Base-by-base conservation (phyloP, 441 rosid genomes). In the Adansonia madagascariensis region DNA sequence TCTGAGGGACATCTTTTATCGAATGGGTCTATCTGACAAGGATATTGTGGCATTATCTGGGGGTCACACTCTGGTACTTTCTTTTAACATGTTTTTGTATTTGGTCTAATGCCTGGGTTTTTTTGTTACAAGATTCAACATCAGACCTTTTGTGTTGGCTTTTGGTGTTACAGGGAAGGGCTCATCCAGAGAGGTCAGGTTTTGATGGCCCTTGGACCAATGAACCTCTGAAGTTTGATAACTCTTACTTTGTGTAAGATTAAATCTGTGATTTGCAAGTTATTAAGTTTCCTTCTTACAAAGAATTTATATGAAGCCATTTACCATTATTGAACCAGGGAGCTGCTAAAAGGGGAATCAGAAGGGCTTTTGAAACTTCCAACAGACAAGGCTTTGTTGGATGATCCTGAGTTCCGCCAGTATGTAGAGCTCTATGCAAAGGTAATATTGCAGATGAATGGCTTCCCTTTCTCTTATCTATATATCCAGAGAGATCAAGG, bases 41-140 rank as follows among this genome's bases (percentile, higher is more conserved):
- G 97, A 95, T 75, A 93, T 91, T n/a, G 97, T 95, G 72, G 98
- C 97, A 56, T 90, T 95, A 80, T 95, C 97, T n/a, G 98, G 98
- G 62, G 98, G 78, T 76, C 98, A 95, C 77, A 91, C 98, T 74
- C 85, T 95, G 89, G 98, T 95, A 90, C 64, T 15, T 44, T 31
- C 12, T 61, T 80, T 68, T 17, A 31, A 3, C 31, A 47, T 60
- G 61, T 27, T 41, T 18, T 15, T 50, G 57, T 9, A 60, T 27
- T 61, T 12, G 39, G 4, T 61, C 65, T 61, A 6, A 15, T 56
- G 18, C 80, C 50, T 71, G 53, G 4, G 18, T 46, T 50, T 35
- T 12, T 47, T 43, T 10, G 31, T 63, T 15, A 44, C 61, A 57
- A 4, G n/a, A 75, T 52, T n/a, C 43, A 18, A 67, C 27, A 56